phyloP scores from a whole-genome alignment of 768 basidiomycete species.

The Hebeloma cylindrosporum region DNA sequence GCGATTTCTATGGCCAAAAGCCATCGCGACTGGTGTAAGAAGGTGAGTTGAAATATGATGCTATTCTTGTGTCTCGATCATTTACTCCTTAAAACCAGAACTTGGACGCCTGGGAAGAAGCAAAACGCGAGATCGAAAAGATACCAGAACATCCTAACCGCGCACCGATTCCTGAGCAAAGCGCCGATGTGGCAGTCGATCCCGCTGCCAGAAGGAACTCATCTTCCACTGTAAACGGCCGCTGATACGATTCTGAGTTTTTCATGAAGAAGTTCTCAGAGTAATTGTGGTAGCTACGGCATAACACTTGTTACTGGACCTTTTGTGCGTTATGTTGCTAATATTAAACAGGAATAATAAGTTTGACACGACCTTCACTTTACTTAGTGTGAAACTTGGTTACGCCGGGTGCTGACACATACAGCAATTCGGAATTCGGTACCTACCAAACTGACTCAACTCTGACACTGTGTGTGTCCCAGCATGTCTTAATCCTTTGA shows the following conservation, averaged over 20 bases:
- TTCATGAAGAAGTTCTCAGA: slow-evolving; percentile 2
- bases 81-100: slow-evolving; percentile 54
- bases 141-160: slow-evolving; percentile 91
- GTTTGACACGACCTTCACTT: too few relatives aligned
- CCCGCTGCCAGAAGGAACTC: slow-evolving; percentile 59
- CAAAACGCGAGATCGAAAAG: slow-evolving; percentile 85
- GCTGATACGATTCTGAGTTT: slow-evolving; percentile 24
- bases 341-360: too few relatives aligned
- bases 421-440: too few relatives aligned
- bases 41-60: slow-evolving; percentile 49
- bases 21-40: slow-evolving; percentile 96
- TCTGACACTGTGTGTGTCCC: too few relatives aligned
- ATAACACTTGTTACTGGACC: slow-evolving; percentile 6
- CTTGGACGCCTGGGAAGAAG: slow-evolving; percentile 96
- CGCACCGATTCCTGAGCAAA: slow-evolving; percentile 40
- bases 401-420: too few relatives aligned
- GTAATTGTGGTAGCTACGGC: slow-evolving; percentile 3
- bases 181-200: slow-evolving; percentile 29
- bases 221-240: slow-evolving; percentile 69
- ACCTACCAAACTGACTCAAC: too few relatives aligned
- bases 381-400: too few relatives aligned
- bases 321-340: slow-evolving; percentile 2
- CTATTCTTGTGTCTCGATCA: slow-evolving; percentile 10
- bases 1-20: slow-evolving; percentile 83
- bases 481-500: too few relatives aligned